A percentile compares a stretch with the other conserved stretches of the same genome.
These are phyloP conservation scores for Gossypium lobatum DNA, from an alignment of 441 rosid species.

Conservation along the genomic window DNA sequence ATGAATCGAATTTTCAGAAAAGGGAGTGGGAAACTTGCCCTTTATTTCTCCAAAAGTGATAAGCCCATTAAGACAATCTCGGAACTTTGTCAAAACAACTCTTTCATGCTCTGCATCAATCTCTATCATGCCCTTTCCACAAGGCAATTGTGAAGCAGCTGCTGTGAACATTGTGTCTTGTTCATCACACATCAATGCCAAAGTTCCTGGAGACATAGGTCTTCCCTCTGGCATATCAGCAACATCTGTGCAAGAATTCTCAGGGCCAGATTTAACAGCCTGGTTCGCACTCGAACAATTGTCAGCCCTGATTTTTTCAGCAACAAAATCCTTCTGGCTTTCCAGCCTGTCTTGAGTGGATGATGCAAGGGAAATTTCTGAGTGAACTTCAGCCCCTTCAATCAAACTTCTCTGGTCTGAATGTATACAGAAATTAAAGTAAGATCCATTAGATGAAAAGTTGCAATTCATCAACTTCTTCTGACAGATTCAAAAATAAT, in stretches of 20 bases:
- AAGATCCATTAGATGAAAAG: slow-evolving; percentile 2
- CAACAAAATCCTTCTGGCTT: slow-evolving; percentile 38
- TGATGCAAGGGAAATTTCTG: slow-evolving; percentile 50
- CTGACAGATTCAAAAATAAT: slow-evolving; percentile 4
- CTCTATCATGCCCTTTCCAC: slow-evolving; percentile 58
- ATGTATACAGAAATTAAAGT: slow-evolving; percentile 7
- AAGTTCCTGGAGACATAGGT: slow-evolving; percentile 94
- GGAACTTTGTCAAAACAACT: slow-evolving; percentile 60
- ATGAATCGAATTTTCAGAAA: slow-evolving; percentile 1
- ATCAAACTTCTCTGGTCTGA: slow-evolving; percentile 50
- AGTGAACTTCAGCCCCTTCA: slow-evolving; percentile 44
- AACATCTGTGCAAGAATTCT: slow-evolving; percentile 47
- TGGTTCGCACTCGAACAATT: slow-evolving; percentile 50
- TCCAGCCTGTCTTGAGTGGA: slow-evolving; percentile 47
- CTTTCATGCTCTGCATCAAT: slow-evolving; percentile 81
- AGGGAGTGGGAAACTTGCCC: slow-evolving; percentile 42
- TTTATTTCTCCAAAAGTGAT: slow-evolving; percentile 83
- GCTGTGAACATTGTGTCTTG: slow-evolving; percentile 40
- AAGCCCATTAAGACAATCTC: slow-evolving; percentile 85
- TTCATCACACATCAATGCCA: slow-evolving; percentile 85
- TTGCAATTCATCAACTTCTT: neutral
- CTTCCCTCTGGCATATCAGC: slow-evolving; percentile 52
- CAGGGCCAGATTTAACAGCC: slow-evolving; percentile 43
- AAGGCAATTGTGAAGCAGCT: slow-evolving; percentile 51
- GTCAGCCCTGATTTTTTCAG: slow-evolving; percentile 37